phyloP scores from a whole-genome alignment of 179 eudicot genomes.

The Nepenthes alata region DNA sequence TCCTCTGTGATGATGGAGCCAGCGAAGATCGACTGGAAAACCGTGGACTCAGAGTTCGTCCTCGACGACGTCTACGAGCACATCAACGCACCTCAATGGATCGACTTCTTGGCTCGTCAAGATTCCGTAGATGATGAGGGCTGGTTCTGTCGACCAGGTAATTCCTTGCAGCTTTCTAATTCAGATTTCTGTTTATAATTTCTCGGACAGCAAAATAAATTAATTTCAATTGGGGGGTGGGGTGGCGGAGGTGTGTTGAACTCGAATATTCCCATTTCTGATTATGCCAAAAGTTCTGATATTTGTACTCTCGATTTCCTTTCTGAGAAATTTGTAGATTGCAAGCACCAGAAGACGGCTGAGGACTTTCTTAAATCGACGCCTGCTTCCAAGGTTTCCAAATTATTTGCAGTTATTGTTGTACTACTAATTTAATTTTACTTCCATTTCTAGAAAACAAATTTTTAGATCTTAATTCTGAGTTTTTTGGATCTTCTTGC shows the following conservation, averaged over 20 bases:
- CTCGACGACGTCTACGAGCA: slow-evolving; percentile 56
- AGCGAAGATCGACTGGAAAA: slow-evolving; percentile 71
- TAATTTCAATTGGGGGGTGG: not conserved
- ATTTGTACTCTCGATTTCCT: not conserved
- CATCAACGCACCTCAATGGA: slow-evolving; percentile 87
- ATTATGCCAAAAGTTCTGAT: not conserved
- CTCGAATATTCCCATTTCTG: no score
- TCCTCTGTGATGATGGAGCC: slow-evolving; percentile 44
- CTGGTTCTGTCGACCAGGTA: slow-evolving; percentile 90
- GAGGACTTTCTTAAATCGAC: slow-evolving; percentile 55
- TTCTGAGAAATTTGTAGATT: slow-evolving; percentile 28
- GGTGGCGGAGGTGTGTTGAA: no score
- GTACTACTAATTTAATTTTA: not conserved
- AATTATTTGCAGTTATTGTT: not conserved
- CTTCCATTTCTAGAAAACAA: not conserved
- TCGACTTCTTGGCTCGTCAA: slow-evolving; percentile 47
- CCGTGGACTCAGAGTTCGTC: slow-evolving; percentile 43
- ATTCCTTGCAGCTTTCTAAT: not conserved
- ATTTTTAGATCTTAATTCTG: not conserved
- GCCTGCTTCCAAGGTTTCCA: slow-evolving; percentile 36
- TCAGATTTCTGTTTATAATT: not conserved
- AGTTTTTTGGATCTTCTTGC: not conserved
- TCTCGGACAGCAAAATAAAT: not conserved
- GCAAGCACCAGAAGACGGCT: slow-evolving; percentile 77
- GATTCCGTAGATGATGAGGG: slow-evolving; percentile 43